Base-by-base conservation (phyloP, 2,329 filamentous ascomycete genomes). In the Aspergillus oerlinghausenensis region DNA sequence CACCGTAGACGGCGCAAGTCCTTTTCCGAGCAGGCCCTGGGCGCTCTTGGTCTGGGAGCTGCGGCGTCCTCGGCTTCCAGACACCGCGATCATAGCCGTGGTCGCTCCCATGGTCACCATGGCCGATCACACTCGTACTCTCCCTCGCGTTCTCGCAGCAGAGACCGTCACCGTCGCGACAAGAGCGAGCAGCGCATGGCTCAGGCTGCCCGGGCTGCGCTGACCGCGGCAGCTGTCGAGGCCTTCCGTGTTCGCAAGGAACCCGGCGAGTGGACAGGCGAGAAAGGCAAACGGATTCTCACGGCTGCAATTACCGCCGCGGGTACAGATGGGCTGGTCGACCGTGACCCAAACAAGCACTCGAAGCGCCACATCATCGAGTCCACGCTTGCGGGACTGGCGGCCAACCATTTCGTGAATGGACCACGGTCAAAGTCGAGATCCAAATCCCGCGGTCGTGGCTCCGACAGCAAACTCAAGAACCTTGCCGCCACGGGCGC, bases 211-310 rank as follows among this genome's bases (percentile, higher is more conserved):
- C 93, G 94, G 79, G 92, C 93, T 35, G 94, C 92, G 21, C 80
- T 97, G 42, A 84, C 96, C 49, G 92, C 93, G 29, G 93, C 92
- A 66, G 93, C 92, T 43, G 89, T 92, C 54, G 92, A 97, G 74
- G 93, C 93, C 45, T 96, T 96, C 81, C 88, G 90, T 60, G 87
- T 92, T 55, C 87, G 92, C 71, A 96, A 93, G 67, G 89, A 94
- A 60, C 89, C 91, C 2, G 93, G 93, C 54, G 84, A 88, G 47
- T 97, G 92, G 92, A 88, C 87, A 61, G 93, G 92, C 40, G 88
- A 90, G 61, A 97, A 97, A 77, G 90, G 92, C 63, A 94, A 92
- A 79, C 90, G 93, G 52, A 85, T 97, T 58, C 83, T 96, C 50
- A 97, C 93, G 23, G 92, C 92, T 50, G 93, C 93, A 38, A 74